These are phyloP conservation scores for Quercus wislizeni DNA, from an alignment of 306 rosid species.

Conservation along the genomic window DNA sequence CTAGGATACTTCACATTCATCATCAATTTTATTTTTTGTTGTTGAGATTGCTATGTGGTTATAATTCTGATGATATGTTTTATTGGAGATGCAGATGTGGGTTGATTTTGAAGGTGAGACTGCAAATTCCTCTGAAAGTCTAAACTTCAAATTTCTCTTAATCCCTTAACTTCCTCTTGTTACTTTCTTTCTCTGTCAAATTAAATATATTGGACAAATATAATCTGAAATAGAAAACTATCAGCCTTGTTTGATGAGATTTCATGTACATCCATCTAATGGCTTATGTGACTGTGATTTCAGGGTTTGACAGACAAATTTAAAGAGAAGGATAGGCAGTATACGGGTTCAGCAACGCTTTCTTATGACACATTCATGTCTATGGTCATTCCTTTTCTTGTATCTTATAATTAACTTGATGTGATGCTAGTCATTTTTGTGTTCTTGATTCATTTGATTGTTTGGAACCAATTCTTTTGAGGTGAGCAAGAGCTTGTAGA, in stretches of 20 bases:
- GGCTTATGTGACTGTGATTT: slow-evolving; percentile 22
- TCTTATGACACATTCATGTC: slow-evolving; percentile 70
- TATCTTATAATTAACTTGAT: slow-evolving; percentile 56
- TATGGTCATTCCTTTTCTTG: slow-evolving; percentile 78
- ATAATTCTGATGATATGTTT: slow-evolving; percentile 35
- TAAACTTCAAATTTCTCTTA: neutral
- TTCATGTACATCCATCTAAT: neutral
- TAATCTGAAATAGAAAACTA: neutral
- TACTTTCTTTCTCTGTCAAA: neutral
- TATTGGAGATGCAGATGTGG: slow-evolving; percentile 72
- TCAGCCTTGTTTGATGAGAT: neutral
- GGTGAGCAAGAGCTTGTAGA: neutral
- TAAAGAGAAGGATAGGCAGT: slow-evolving; percentile 71
- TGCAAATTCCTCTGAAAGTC: slow-evolving; percentile 5
- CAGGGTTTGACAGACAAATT: slow-evolving; percentile 94
- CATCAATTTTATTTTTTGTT: neutral
- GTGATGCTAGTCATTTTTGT: neutral
- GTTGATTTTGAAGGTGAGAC: slow-evolving; percentile 78
- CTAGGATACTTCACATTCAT: slow-evolving; percentile 2
- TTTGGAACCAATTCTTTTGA: neutral
- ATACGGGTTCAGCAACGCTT: slow-evolving; percentile 64
- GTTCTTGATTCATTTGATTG: neutral
- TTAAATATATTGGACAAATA: too few species aligned
- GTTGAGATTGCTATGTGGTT: slow-evolving; percentile 8
- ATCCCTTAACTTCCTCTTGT: slow-evolving; percentile 7